These are phyloP conservation scores for Triticum timopheevii DNA, from an alignment of 176 grass and related monocot species.

Conservation along the genomic window DNA sequence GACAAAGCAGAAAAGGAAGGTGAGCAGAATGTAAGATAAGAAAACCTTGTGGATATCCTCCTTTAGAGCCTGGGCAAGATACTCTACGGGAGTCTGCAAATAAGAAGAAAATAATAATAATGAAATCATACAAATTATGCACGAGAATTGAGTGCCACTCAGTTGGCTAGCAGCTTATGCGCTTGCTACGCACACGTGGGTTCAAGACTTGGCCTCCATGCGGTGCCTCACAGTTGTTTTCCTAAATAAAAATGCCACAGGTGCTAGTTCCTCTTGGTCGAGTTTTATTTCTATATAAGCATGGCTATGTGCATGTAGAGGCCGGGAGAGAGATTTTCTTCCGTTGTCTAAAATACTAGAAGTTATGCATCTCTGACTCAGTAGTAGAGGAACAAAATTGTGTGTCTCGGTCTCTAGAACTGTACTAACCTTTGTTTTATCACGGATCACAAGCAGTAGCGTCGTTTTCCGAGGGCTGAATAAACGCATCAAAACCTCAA, in stretches of 20 bases:
- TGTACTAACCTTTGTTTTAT: slow-evolving; percentile 77
- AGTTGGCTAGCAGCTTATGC: neutral
- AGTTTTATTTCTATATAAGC: neutral
- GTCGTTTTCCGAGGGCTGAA: slow-evolving; percentile 64
- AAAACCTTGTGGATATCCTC: slow-evolving; percentile 87
- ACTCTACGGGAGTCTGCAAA: slow-evolving; percentile 76
- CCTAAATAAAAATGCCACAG: neutral
- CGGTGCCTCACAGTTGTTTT: neutral
- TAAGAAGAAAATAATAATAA: slow-evolving; percentile 27
- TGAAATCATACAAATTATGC: slow-evolving; percentile 21
- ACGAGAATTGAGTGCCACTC: neutral
- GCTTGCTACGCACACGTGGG: neutral
- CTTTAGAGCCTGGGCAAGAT: slow-evolving; percentile 62
- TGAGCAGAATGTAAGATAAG: slow-evolving; percentile 15
- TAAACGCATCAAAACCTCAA: slow-evolving; percentile 73
- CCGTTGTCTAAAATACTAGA: slow-evolving; percentile 16
- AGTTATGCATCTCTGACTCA: slow-evolving; percentile 3
- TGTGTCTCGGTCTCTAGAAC: neutral
- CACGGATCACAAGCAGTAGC: slow-evolving; percentile 77
- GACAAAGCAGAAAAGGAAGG: slow-evolving; percentile 21
- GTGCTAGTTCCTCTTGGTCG: neutral
- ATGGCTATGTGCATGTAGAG: neutral
- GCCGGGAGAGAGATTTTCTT: neutral
- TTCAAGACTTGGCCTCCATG: neutral
- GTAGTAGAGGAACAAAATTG: neutral